Evolutionary conservation across 2,329 filamentous ascomycete species (phyloP).

Genomic region (Claviceps sp.): DNA sequence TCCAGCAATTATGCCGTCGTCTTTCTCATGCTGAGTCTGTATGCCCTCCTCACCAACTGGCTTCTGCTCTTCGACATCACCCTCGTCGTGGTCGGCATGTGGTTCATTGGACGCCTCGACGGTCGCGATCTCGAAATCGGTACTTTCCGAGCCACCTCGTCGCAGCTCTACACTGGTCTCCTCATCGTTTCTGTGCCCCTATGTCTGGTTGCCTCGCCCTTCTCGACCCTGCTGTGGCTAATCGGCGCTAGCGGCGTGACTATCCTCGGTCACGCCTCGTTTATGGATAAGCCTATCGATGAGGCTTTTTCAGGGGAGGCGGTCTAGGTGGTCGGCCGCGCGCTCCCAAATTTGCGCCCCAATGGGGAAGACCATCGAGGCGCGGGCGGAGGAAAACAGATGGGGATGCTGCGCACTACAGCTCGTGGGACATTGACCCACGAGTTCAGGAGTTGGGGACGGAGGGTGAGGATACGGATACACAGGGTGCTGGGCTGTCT

Average conservation of each 20-base stretch:
- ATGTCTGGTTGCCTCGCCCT: conserved; percentile 71
- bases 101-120: conserved; percentile 78
- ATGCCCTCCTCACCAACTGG: conserved; percentile 81
- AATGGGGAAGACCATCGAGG: conserved; percentile 99
- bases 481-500: conserved; percentile 39
- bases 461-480: conserved; percentile 43
- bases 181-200: conserved; percentile 74
- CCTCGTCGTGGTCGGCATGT: conserved; percentile 76
- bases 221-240: conserved; percentile 82
- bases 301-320: conserved; percentile 99
- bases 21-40: conserved; percentile 91
- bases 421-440: conserved; percentile 20
- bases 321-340: conserved; percentile 99
- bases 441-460: conserved; percentile 56
- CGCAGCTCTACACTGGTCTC: conserved; percentile 86
- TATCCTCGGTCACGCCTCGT: conserved; percentile 85
- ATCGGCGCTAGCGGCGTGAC: conserved; percentile 89
- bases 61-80: conserved; percentile 84
- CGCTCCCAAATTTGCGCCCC: conserved; percentile 90
- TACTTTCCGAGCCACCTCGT: conserved; percentile 68
- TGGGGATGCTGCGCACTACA: conserved; percentile 28
- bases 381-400: conserved; percentile 55
- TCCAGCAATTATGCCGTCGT: conserved; percentile 96
- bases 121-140: conserved; percentile 83
- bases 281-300: conserved; percentile 98